Evolutionary conservation across 139 green algal species (phyloP).

Genomic region (Chlamydomonas schloesseri): DNA sequence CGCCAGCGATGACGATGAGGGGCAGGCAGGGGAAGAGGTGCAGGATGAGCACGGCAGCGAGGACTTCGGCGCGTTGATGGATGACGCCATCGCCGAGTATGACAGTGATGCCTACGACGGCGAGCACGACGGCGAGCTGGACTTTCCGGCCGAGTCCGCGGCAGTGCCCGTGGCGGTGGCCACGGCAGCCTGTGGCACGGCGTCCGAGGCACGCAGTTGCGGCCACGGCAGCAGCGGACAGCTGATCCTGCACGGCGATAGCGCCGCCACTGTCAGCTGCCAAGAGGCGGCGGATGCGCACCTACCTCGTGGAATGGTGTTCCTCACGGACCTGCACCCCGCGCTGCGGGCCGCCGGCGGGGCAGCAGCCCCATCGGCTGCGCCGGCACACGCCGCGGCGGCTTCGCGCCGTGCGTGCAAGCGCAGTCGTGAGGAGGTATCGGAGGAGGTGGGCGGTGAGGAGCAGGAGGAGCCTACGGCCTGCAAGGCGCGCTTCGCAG

Average conservation of each 20-base stretch:
- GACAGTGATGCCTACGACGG: constrained; percentile 25
- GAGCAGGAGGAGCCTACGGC: too few relatives aligned
- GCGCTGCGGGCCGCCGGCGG: not conserved
- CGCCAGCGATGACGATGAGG: not conserved
- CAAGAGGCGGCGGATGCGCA: not conserved
- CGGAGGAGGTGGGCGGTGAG: too few relatives aligned
- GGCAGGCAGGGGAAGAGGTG: not conserved
- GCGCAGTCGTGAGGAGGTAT: too few relatives aligned
- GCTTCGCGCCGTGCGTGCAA: too few relatives aligned
- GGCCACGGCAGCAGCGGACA: not conserved
- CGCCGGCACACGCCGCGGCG: too few relatives aligned
- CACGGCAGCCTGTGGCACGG: not conserved
- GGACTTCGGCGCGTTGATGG: constrained; percentile 32
- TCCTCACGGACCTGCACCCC: constrained; percentile 37
- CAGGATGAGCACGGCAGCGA: constrained; percentile 19
- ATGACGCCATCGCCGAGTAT: constrained; percentile 32
- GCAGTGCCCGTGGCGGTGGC: not conserved
- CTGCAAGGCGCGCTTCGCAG: too few relatives aligned
- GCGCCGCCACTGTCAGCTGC: too few relatives aligned
- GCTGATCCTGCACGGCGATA: too few relatives aligned
- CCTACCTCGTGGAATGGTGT: constrained; percentile 3
- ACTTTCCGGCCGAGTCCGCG: not conserved
- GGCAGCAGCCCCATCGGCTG: not conserved
- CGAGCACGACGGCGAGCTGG: not conserved
- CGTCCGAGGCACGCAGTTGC: not conserved